These are phyloP conservation scores for Catenaria anguillulae DNA, from an alignment of 371 early-diverging fungal species.

Conservation along the genomic window DNA sequence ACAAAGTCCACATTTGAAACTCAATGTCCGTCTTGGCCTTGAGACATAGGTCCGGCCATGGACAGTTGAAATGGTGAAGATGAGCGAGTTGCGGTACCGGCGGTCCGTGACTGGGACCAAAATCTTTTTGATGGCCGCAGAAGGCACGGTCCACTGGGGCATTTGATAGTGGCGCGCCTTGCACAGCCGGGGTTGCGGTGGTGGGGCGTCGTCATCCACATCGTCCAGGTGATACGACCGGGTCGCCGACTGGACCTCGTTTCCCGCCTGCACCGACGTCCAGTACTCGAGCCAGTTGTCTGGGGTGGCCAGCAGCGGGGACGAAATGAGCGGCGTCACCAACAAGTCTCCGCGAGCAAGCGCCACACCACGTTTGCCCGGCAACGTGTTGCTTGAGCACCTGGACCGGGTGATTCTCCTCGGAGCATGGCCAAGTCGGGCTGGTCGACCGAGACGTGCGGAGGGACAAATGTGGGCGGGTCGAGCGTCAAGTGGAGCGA, in stretches of 20 bases:
- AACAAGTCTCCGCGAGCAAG: not conserved
- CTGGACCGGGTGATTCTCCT: no score
- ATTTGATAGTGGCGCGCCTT: not conserved
- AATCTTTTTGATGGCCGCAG: not conserved
- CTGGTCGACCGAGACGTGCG: not conserved
- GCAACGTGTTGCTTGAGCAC: no score
- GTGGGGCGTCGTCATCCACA: not conserved
- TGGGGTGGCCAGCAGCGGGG: not conserved
- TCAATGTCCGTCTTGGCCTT: not conserved
- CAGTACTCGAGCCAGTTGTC: not conserved
- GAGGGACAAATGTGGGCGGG: not conserved
- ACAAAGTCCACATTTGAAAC: not conserved
- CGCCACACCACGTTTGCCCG: not conserved
- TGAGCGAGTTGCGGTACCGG: not conserved
- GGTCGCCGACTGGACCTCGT: not conserved
- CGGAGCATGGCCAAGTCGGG: no score
- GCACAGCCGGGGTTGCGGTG: not conserved
- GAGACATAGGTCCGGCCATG: not conserved
- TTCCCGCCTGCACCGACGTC: not conserved
- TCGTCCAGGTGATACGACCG: not conserved
- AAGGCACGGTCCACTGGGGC: not conserved
- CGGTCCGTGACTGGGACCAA: not conserved
- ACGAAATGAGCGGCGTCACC: not conserved
- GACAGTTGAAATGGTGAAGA: not conserved
- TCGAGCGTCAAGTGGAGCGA: not conserved